Conservation (phyloP, 1,284 basidiomycete species). For the Trametes pubescens region DNA sequence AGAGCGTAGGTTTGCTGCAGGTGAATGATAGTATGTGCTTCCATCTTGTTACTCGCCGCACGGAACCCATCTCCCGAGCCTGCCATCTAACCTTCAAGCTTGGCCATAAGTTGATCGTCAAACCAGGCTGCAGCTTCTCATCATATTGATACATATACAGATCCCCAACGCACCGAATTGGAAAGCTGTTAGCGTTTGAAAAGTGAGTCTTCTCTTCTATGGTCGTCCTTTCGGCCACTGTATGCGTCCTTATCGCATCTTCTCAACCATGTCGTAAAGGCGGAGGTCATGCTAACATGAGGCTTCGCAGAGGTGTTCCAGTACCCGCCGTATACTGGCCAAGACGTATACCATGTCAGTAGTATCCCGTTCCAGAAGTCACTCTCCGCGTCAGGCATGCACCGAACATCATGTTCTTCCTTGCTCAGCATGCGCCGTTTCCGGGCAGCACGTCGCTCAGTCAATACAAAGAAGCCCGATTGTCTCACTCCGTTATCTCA, state of each 20-base stretch:
- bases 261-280: constrained; percentile 10
- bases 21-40: background rate
- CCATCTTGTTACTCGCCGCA: background rate
- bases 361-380: background rate
- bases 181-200: background rate
- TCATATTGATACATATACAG: background rate
- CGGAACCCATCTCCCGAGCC: background rate
- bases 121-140: background rate
- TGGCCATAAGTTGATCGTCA: background rate
- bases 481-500: constrained; percentile 10
- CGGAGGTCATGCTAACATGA: constrained; percentile 4
- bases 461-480: constrained; percentile 17
- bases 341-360: background rate
- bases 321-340: background rate
- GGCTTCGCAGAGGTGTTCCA: background rate
- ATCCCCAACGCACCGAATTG: background rate
- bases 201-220: constrained; percentile 6
- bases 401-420: constrained; percentile 12
- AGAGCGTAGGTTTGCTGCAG: background rate
- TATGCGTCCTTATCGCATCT: constrained; percentile 9
- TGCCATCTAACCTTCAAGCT: constrained; percentile 1
- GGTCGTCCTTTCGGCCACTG: constrained; percentile 6
- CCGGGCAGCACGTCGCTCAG: constrained; percentile 1
- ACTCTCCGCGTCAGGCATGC: constrained; percentile 9
- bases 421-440: constrained; percentile 14